phyloP scores from a whole-genome alignment of 2,329 filamentous ascomycete species.

The Clarireedia paspali region DNA sequence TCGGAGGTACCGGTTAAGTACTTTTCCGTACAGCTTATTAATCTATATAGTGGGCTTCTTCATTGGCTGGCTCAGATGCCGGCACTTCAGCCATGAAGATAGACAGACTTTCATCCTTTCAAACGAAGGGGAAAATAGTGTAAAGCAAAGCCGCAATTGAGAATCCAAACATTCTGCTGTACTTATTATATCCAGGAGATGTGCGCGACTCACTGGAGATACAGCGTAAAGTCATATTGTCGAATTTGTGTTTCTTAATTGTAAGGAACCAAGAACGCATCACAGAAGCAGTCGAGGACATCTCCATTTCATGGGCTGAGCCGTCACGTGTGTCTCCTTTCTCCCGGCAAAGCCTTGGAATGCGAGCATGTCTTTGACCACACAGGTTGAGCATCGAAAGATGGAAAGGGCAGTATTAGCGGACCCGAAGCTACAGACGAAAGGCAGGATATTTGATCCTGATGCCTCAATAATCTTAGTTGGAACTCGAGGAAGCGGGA shows the following conservation, averaged over 20 bases:
- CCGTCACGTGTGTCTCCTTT: slow-evolving; percentile 2
- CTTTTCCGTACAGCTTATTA: neutral
- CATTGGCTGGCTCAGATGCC: neutral
- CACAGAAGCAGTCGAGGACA: too few species aligned
- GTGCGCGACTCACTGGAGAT: neutral
- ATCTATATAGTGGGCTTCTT: neutral
- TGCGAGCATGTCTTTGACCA: slow-evolving; percentile 22
- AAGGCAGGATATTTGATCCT: slow-evolving; percentile 21
- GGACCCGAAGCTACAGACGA: slow-evolving; percentile 16
- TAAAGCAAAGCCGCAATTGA: neutral
- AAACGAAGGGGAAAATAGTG: neutral
- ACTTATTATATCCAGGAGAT: neutral
- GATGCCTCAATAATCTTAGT: slow-evolving; percentile 67
- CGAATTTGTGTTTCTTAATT: too few species aligned
- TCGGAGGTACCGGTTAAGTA: neutral
- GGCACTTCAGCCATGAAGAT: neutral
- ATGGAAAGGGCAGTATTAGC: slow-evolving; percentile 15
- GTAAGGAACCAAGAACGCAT: too few species aligned
- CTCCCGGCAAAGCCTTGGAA: neutral
- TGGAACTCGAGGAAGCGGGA: slow-evolving; percentile 66
- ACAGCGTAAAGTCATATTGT: neutral
- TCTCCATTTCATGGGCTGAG: neutral
- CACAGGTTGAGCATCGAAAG: slow-evolving; percentile 17
- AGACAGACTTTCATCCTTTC: neutral
- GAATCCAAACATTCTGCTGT: neutral